Evolutionary conservation across 495 filamentous ascomycete genomes (phyloP).

Genomic region (Aspergillus asperescens): DNA sequence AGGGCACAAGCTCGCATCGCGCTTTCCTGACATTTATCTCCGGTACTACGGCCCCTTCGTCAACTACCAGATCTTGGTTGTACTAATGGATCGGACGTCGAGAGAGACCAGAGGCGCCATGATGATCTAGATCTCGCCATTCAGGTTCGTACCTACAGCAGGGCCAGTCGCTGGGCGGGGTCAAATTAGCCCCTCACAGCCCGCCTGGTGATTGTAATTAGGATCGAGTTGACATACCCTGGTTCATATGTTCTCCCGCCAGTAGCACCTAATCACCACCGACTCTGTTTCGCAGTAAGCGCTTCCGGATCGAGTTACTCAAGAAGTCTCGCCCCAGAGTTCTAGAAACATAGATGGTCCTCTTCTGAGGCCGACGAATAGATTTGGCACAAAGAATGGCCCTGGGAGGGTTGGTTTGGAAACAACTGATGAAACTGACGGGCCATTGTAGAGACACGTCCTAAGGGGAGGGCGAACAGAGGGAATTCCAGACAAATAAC

Average conservation of each 20-base stretch:
- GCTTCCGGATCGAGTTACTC: not conserved
- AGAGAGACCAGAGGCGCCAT: too few relatives aligned
- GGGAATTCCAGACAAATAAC: not conserved
- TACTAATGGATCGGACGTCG: too few relatives aligned
- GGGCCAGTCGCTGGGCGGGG: not conserved
- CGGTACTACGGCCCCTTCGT: not conserved
- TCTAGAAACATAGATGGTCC: not conserved
- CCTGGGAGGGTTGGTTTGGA: slow-evolving; percentile 8
- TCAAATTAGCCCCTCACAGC: not conserved
- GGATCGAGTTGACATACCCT: not conserved
- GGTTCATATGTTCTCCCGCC: not conserved
- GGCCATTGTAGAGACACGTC: slow-evolving; percentile 5
- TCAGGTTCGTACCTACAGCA: not conserved
- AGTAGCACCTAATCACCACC: not conserved
- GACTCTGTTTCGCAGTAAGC: too few relatives aligned
- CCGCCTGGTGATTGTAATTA: not conserved
- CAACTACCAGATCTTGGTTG: too few relatives aligned
- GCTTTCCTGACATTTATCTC: not conserved
- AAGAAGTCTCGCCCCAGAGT: not conserved
- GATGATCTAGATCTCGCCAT: not conserved
- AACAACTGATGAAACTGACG: slow-evolving; percentile 10
- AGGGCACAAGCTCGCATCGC: not conserved
- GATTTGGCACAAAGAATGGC: slow-evolving; percentile 17
- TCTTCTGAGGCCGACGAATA: not conserved
- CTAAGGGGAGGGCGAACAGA: not conserved